Evolutionary conservation across 176 grass and related monocot species (phyloP), one percentile per base, ranked within the genome.

Genomic region (Melocanna baccifera): DNA sequence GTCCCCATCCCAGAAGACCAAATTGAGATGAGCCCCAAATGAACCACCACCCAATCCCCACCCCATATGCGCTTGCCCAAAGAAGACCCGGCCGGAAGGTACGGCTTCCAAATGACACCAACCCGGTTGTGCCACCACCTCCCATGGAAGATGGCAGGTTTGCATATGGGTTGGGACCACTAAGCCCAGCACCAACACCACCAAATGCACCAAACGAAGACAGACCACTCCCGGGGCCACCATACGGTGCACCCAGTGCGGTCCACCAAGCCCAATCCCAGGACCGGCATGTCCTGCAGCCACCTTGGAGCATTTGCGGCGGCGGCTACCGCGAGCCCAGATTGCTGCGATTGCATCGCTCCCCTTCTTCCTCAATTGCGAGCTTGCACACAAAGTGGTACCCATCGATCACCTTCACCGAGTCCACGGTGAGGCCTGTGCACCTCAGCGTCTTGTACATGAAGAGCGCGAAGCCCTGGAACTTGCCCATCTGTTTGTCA

Each of bases 361-460:
- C 63, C 90, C 93, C 72, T 96, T 99, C 78, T 96, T 99, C 96
- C 67, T 99, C 97, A 53, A 84, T 89, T 6, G 93, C 97, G 25
- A 95, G 91, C 89, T 99, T 99, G 84, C 96, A 99, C n/a, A 92
- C 70, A 78, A 99, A 88, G 55, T 91, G 87, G 26, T 99, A 81
- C 22, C 93, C 97, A 18, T 99, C 97, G n/a, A 99, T 87, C 37
- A 90, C 86, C 90, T 96, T 99, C 32, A 84, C 90, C 3, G 97
- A 89, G 20, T 94, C 94, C 7, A 91, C 86, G 96, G 83, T 6
- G 93, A 92, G 19, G 93, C 83, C 78, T 93, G 90, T 0, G 96
- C 96, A 19, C 96, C 67, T 93, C 88, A 5, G 87, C 9, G 93
- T 99, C 83, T 99, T 99, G 94, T 99, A 99, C 2, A 99, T 93